Percentiles rank a stretch among this genome's conserved stretches.
These are phyloP conservation scores for Pleurotus giganteus DNA, from an alignment of 768 basidiomycete species.

Conservation along the genomic window DNA sequence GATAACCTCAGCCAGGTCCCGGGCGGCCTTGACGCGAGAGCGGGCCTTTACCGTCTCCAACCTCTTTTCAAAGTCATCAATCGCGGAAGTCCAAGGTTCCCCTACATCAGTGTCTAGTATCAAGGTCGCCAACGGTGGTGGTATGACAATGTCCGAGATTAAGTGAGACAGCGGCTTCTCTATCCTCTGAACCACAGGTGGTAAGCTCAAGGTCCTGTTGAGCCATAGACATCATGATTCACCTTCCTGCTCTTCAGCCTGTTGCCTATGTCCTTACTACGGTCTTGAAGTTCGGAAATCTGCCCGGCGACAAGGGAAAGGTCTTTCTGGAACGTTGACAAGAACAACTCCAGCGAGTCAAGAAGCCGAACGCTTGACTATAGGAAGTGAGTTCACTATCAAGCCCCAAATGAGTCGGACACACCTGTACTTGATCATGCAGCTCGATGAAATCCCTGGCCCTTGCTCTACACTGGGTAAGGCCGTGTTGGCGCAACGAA, in stretches of 20 bases:
- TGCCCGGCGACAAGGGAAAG: conserved; percentile 94
- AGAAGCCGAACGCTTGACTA: conserved; percentile 87
- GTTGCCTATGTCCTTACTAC: conserved; percentile 88
- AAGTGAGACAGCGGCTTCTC: conserved; percentile 84
- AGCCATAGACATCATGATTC: conserved; percentile 21
- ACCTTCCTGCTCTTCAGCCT: conserved; percentile 85
- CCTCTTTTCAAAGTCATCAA: conserved; percentile 78
- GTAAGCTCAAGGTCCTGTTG: neutral
- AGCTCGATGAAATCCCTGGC: conserved; percentile 77
- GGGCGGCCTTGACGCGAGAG: conserved; percentile 81
- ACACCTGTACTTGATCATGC: conserved; percentile 88
- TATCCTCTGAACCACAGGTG: conserved; percentile 70
- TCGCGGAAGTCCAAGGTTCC: conserved; percentile 84
- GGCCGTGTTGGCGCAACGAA: neutral
- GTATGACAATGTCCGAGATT: conserved; percentile 75
- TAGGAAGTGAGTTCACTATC: conserved; percentile 8
- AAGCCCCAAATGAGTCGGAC: neutral
- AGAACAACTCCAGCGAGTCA: conserved; percentile 84
- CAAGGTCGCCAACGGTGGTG: conserved; percentile 71
- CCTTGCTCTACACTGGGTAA: conserved; percentile 22
- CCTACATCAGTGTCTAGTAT: conserved; percentile 85
- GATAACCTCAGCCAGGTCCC: conserved; percentile 77
- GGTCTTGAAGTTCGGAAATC: conserved; percentile 89
- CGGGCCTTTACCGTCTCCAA: conserved; percentile 68
- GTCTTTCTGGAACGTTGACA: conserved; percentile 95